Evolutionary conservation across 1,284 basidiomycete genomes (phyloP).

Genomic region (Apiotrichum gamsii): DNA sequence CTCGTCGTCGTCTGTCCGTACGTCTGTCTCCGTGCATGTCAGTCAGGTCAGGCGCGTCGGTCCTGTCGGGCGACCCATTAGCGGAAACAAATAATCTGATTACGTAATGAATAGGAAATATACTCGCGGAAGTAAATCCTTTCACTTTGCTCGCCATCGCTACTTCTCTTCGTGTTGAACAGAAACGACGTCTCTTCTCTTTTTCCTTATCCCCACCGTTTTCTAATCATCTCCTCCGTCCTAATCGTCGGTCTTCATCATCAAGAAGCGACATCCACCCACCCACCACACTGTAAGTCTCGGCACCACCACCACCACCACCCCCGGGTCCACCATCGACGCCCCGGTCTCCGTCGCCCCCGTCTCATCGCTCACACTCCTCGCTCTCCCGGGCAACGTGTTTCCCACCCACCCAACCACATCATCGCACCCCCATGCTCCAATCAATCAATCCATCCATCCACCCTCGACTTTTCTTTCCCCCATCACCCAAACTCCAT

Average conservation of each 20-base stretch:
- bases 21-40: no score
- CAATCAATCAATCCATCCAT: conserved; percentile 3
- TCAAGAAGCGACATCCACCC: background rate
- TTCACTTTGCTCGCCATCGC: no score
- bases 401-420: background rate
- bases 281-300: background rate
- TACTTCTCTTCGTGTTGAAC: no score
- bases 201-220: background rate
- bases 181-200: background rate
- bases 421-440: background rate
- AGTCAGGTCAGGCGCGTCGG: no score
- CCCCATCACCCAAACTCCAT: conserved; percentile 6
- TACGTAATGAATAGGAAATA: no score
- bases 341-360: background rate
- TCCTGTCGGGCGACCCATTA: no score
- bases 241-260: background rate
- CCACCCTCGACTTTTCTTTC: no score
- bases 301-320: background rate
- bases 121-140: no score
- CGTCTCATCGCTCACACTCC: background rate
- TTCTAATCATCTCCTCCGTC: background rate
- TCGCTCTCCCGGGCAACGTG: background rate
- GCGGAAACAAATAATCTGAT: no score
- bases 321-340: background rate
- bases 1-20: no score